phyloP scores from a whole-genome alignment of 192 early-diverging fungal genomes.

The Entomortierella parvispora region DNA sequence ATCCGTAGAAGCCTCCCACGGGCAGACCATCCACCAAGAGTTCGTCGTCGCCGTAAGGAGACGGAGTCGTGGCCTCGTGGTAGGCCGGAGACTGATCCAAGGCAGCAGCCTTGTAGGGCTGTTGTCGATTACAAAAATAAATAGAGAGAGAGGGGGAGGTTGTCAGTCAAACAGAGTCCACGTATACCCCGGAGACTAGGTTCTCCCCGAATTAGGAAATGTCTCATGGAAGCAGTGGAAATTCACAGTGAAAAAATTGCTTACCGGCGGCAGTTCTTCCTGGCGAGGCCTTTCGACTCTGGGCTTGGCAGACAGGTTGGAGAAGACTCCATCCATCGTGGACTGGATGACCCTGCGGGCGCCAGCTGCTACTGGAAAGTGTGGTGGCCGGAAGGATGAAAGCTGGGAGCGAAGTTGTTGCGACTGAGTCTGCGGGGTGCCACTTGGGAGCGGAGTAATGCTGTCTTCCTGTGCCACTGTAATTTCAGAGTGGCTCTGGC shows the following conservation, averaged over 20 bases:
- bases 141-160: background rate
- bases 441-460: background rate
- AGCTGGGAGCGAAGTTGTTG: background rate
- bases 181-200: background rate
- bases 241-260: constrained; percentile 1
- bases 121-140: constrained; percentile 15
- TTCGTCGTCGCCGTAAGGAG: constrained; percentile 80
- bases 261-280: constrained; percentile 65
- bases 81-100: constrained; percentile 80
- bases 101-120: constrained; percentile 81
- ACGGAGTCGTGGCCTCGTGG: constrained; percentile 81
- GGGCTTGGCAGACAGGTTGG: constrained; percentile 67
- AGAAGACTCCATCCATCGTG: constrained; percentile 66
- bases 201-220: background rate
- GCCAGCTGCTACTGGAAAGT: constrained; percentile 21
- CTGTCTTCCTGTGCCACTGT: background rate
- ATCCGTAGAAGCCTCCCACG: constrained; percentile 81
- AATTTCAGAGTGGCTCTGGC: background rate
- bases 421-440: background rate
- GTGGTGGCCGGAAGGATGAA: background rate
- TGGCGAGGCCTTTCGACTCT: constrained; percentile 51
- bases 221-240: background rate
- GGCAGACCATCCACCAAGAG: constrained; percentile 91
- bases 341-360: constrained; percentile 25
- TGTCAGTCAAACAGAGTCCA: no score